A percentile compares a stretch with the other conserved stretches of the same genome.
Evolutionary conservation across 1,284 basidiomycete species (phyloP).

Genomic region (Rhizoctonia solani): DNA sequence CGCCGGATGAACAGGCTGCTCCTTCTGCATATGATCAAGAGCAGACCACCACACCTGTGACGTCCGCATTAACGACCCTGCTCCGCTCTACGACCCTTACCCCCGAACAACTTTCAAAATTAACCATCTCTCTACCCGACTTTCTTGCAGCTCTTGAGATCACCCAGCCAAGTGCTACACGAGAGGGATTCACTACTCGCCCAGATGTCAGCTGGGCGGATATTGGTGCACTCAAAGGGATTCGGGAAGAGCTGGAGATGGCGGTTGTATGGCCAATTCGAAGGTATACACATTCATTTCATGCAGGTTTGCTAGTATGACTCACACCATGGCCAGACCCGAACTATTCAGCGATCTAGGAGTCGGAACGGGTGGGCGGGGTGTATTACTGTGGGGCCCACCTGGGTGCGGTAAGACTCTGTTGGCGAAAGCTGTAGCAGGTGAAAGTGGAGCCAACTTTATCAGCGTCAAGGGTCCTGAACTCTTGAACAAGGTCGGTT

Average conservation of each 20-base stretch:
- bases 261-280: conserved; percentile 95
- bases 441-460: conserved; percentile 92
- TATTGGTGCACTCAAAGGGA: conserved; percentile 86
- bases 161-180: conserved; percentile 93
- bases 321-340: conserved; percentile 54
- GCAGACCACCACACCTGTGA: conserved; percentile 38
- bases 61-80: conserved; percentile 69
- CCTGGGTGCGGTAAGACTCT: conserved; percentile 97
- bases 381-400: conserved; percentile 97
- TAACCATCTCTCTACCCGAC: conserved; percentile 80
- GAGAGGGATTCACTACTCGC: conserved; percentile 96
- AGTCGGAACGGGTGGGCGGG: conserved; percentile 76
- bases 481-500: conserved; percentile 85
- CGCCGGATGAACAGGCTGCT: conserved; percentile 7
- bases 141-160: conserved; percentile 80
- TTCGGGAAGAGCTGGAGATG: conserved; percentile 93
- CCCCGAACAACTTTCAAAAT: conserved; percentile 72
- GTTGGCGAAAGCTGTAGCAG: conserved; percentile 95
- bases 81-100: conserved; percentile 75
- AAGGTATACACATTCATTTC: neutral
- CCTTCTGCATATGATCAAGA: neutral
- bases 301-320: neutral
- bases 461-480: conserved; percentile 98
- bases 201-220: conserved; percentile 96
- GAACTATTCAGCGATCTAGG: conserved; percentile 68